Conservation (phyloP, 192 early-diverging fungal species). For the Backusella mclennaniae region DNA sequence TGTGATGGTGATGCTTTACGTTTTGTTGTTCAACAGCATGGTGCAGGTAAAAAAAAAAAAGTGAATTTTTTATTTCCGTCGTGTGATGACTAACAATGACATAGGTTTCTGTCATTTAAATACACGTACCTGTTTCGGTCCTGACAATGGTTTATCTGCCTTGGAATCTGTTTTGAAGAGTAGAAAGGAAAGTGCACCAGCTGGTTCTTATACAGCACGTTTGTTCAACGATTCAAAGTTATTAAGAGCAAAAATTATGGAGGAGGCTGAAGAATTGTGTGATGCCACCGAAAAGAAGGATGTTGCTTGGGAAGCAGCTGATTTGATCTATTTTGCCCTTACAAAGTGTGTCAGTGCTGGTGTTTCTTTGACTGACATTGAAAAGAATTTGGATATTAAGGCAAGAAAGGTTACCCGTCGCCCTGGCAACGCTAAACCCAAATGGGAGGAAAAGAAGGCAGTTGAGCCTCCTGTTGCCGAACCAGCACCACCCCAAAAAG, state of each 20-base stretch:
- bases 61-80: background rate
- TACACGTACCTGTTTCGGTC: conserved; percentile 91
- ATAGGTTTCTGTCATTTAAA: conserved; percentile 94
- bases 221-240: conserved; percentile 83
- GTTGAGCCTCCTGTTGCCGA: conserved; percentile 26
- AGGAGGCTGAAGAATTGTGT: conserved; percentile 93
- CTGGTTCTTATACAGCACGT: conserved; percentile 88
- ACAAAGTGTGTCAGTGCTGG: conserved; percentile 81
- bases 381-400: conserved; percentile 79
- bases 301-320: conserved; percentile 94
- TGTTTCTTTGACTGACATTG: conserved; percentile 83
- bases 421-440: conserved; percentile 92
- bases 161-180: conserved; percentile 67
- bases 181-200: conserved; percentile 73
- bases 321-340: conserved; percentile 94
- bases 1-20: conserved; percentile 89
- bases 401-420: conserved; percentile 84
- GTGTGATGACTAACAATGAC: background rate
- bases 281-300: conserved; percentile 73
- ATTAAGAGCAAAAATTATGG: conserved; percentile 90
- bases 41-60: conserved; percentile 53
- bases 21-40: conserved; percentile 85
- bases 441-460: conserved; percentile 46
- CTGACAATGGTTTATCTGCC: conserved; percentile 67
- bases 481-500: conserved; percentile 38